A percentile compares a stretch with the other conserved stretches of the same genome.
Evolutionary conservation across 768 basidiomycete genomes (phyloP).

Genomic region (Auriscalpium vulgare): DNA sequence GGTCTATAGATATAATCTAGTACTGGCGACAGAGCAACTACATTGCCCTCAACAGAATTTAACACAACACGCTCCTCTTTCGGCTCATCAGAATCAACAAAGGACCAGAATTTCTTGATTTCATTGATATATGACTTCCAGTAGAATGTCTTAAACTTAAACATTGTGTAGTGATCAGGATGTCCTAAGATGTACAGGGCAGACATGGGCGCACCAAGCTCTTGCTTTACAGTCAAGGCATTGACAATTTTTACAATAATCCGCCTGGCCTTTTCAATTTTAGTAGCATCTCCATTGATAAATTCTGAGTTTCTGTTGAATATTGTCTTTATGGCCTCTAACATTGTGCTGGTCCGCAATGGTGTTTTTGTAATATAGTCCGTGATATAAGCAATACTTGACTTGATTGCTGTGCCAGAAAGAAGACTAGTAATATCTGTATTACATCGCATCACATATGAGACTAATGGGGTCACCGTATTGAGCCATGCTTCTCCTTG

Average conservation of each 20-base stretch:
- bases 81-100: not conserved
- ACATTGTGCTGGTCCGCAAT: constrained; percentile 32
- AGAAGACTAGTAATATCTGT: constrained; percentile 30
- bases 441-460: constrained; percentile 30
- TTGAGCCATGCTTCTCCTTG: constrained; percentile 30
- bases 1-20: constrained; percentile 28
- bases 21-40: constrained; percentile 17
- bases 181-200: constrained; percentile 26
- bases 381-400: constrained; percentile 30
- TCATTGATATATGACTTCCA: constrained; percentile 27
- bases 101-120: constrained; percentile 13
- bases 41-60: constrained; percentile 11
- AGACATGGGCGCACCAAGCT: constrained; percentile 32
- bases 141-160: constrained; percentile 25
- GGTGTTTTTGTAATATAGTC: constrained; percentile 36
- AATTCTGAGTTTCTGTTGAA: constrained; percentile 19
- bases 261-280: constrained; percentile 18
- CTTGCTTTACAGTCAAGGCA: constrained; percentile 25
- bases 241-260: constrained; percentile 32
- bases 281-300: constrained; percentile 1
- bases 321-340: constrained; percentile 22
- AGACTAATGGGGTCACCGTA: constrained; percentile 22
- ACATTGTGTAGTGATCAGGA: constrained; percentile 33
- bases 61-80: constrained; percentile 9
- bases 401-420: constrained; percentile 33